These are phyloP conservation scores for Gaertneriomyces semiglobifer DNA, from an alignment of 192 early-diverging fungal species.

Conservation along the genomic window DNA sequence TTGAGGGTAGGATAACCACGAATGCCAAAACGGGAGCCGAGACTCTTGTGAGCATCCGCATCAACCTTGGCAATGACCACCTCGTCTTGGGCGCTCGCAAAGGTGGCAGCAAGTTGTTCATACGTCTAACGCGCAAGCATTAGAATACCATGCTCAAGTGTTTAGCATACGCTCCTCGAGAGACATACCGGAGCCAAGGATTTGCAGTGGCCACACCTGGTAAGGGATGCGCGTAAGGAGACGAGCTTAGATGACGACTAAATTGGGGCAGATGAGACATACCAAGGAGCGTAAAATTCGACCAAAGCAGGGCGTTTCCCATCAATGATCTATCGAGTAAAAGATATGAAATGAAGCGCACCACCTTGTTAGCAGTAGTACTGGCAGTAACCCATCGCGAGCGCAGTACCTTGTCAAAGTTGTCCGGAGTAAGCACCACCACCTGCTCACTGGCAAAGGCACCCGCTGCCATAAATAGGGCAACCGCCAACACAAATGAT, in stretches of 20 bases:
- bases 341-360: background rate
- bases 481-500: no score
- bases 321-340: constrained; percentile 45
- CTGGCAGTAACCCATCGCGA: background rate
- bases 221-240: background rate
- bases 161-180: constrained; percentile 2
- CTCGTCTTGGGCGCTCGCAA: constrained; percentile 63
- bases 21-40: constrained; percentile 74
- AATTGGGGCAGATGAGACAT: constrained; percentile 73
- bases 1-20: constrained; percentile 85
- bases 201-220: background rate
- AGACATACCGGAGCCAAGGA: constrained; percentile 45
- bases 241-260: background rate
- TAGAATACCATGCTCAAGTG: background rate
- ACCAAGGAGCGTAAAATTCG: constrained; percentile 85
- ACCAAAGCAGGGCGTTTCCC: constrained; percentile 74
- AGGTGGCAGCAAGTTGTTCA: constrained; percentile 76
- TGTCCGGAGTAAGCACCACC: constrained; percentile 49
- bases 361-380: background rate
- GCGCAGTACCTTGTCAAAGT: constrained; percentile 52
- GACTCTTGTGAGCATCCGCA: constrained; percentile 76
- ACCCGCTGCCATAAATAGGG: no score
- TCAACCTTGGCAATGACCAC: constrained; percentile 82
- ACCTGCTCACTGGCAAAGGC: constrained; percentile 30
- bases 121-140: constrained; percentile 48